Evolutionary conservation across 2,329 filamentous ascomycete species (phyloP), one percentile per base, ranked within the genome.

Genomic region (Hymenoscyphus fraxineus): DNA sequence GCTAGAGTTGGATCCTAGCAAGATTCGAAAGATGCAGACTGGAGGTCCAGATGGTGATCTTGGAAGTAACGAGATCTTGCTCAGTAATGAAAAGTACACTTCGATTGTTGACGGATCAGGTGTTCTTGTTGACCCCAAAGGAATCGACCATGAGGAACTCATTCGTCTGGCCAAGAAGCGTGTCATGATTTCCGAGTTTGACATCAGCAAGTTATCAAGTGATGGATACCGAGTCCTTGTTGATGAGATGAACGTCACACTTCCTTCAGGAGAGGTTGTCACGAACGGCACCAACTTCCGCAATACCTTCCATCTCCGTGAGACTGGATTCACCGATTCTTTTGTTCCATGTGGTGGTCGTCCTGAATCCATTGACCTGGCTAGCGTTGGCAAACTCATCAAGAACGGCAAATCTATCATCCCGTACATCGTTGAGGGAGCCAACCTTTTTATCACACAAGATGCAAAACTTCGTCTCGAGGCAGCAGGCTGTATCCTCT

Each of bases 401-500:
- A 87, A 89, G 75, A 88, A 97, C 67, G 93, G 93, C 79, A 97
- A 96, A 81, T 84, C 85, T 27, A 86, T 85, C 12, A 90, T 99
- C 66, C 93, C 94, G 0, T 99, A 96, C 80, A 95, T 99, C 62
- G 94, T 99, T 56, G 95, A 99, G 80, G 95, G 95, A 61, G 95
- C 95, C 78, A 99, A 98, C 77, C 83, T 99, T 62, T 99, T 99
- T 85, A 96, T 99, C 79, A 97, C 95, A 0, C 95, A 99, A 78
- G 95, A 99, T 73, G 94, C 94, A 72, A 98, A 98, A 82, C 85
- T 98, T 63, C 91, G 93, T 31, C 87, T 99, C 15, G 95, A 99
- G 80, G 89, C 92, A 72, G 93, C 94, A n/a, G 95, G 95, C 66
- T 96, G 92, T 75, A 87, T 98, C 72, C 80, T 99, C 51, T 97